Percentiles rank a stretch among this genome's conserved stretches.
phyloP scores from a whole-genome alignment of 2,329 filamentous ascomycete genomes.

The Trichoderma sp. region DNA sequence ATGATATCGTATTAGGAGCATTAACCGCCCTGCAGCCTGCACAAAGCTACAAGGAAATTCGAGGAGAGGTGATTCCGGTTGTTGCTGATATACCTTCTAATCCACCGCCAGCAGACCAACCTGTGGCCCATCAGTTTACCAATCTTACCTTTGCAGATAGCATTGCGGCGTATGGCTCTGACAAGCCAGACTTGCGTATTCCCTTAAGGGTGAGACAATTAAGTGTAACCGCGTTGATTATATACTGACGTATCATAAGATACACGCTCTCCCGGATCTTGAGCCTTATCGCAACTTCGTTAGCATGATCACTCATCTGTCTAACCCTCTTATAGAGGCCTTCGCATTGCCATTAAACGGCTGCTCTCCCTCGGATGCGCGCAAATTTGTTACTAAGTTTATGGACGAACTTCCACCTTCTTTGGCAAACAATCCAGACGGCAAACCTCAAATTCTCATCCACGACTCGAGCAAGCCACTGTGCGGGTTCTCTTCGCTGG shows the following conservation, averaged over 20 bases:
- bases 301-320: conserved; percentile 69
- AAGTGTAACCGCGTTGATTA: not conserved
- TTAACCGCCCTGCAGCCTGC: conserved; percentile 31
- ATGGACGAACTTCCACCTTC: conserved; percentile 62
- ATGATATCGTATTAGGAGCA: conserved; percentile 35
- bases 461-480: conserved; percentile 72
- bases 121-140: conserved; percentile 34
- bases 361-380: conserved; percentile 51
- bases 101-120: conserved; percentile 21
- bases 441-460: conserved; percentile 77
- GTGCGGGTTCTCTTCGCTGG: conserved; percentile 72
- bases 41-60: conserved; percentile 63
- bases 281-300: conserved; percentile 60
- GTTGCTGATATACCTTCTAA: conserved; percentile 28
- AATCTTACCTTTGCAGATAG: conserved; percentile 43
- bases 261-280: conserved; percentile 61
- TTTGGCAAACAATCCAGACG: conserved; percentile 67
- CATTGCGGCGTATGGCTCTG: conserved; percentile 78
- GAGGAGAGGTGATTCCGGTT: conserved; percentile 36
- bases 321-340: conserved; percentile 69
- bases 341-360: conserved; percentile 64
- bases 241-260: conserved; percentile 49
- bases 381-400: conserved; percentile 64
- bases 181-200: conserved; percentile 88
- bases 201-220: conserved; percentile 54